Conservation (phyloP, 345 rosid species). For the Euphorbia pulcherrima region DNA sequence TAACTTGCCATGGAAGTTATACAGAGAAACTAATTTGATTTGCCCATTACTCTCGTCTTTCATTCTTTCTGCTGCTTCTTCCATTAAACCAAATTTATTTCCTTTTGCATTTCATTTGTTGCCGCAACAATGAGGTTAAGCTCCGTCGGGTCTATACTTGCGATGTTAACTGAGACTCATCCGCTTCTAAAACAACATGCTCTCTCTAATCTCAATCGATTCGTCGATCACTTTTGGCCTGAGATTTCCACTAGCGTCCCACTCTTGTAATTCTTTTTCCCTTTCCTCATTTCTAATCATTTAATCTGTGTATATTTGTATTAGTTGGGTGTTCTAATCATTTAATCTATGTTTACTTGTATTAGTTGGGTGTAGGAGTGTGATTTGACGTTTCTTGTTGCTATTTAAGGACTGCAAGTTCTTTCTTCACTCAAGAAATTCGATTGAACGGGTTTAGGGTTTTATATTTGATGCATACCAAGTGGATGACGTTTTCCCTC, state of each 20-base stretch:
- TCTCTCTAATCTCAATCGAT: slow-evolving; percentile 72
- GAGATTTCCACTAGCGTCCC: slow-evolving; percentile 99
- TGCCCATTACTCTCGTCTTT: too few relatives aligned
- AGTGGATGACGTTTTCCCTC: neutral
- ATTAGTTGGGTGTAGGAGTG: too few relatives aligned
- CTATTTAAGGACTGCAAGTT: slow-evolving; percentile 1
- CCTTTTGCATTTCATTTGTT: neutral
- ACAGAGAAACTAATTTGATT: too few relatives aligned
- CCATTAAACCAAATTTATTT: too few relatives aligned
- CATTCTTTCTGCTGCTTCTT: neutral
- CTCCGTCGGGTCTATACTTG: slow-evolving; percentile 87
- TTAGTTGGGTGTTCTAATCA: slow-evolving; percentile 8
- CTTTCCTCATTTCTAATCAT: neutral
- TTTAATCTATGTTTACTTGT: too few relatives aligned
- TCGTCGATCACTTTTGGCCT: slow-evolving; percentile 92
- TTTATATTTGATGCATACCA: slow-evolving; percentile 9
- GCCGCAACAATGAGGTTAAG: slow-evolving; percentile 69
- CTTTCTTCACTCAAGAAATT: neutral
- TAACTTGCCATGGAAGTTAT: too few relatives aligned
- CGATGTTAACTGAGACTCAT: slow-evolving; percentile 90
- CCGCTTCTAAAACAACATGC: slow-evolving; percentile 88
- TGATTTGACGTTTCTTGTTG: neutral
- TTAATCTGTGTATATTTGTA: slow-evolving; percentile 2
- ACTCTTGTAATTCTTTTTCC: slow-evolving; percentile 51
- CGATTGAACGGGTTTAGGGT: slow-evolving; percentile 8